These are phyloP conservation scores for Recurvomyces mirabilis DNA, from an alignment of 495 filamentous ascomycete species.

Conservation along the genomic window DNA sequence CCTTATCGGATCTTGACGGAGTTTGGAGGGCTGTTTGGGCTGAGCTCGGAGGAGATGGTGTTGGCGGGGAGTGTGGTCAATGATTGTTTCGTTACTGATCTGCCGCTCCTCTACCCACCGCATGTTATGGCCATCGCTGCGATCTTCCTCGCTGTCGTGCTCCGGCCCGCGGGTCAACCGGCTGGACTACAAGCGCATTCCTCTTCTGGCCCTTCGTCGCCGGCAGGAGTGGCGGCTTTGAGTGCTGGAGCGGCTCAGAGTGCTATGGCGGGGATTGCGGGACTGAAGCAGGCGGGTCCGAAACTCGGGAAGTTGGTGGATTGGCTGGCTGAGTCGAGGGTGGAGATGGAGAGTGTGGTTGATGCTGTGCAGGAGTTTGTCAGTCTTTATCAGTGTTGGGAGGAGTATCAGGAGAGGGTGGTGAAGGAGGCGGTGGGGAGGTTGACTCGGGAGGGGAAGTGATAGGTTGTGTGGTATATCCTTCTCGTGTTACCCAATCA, in stretches of 20 bases:
- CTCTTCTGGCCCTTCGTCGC: background rate
- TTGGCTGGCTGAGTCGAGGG: conserved; percentile 85
- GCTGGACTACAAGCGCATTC: conserved; percentile 12
- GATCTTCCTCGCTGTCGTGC: conserved; percentile 72
- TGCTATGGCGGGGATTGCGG: conserved; percentile 12
- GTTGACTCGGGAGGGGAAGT: conserved; percentile 10
- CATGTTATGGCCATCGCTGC: conserved; percentile 86
- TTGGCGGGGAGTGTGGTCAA: conserved; percentile 85
- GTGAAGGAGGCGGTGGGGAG: conserved; percentile 57
- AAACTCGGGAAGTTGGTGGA: conserved; percentile 57
- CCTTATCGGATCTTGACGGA: conserved; percentile 83
- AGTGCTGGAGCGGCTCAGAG: conserved; percentile 6
- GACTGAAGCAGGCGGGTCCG: conserved; percentile 17
- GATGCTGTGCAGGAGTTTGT: conserved; percentile 94
- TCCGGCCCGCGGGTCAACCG: conserved; percentile 41
- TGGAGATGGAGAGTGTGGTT: conserved; percentile 84
- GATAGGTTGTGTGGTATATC: too few species aligned
- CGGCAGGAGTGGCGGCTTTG: too few species aligned
- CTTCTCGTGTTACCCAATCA: too few species aligned
- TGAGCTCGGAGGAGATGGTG: conserved; percentile 65
- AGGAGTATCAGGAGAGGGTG: conserved; percentile 75
- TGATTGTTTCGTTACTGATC: conserved; percentile 89
- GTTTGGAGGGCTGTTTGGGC: conserved; percentile 55
- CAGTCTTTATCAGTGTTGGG: conserved; percentile 86
- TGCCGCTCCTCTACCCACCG: conserved; percentile 77